A percentile compares a stretch with the other conserved stretches of the same genome.
Evolutionary conservation across 257 asterid species (phyloP).

Genomic region (Solanum tarijense): DNA sequence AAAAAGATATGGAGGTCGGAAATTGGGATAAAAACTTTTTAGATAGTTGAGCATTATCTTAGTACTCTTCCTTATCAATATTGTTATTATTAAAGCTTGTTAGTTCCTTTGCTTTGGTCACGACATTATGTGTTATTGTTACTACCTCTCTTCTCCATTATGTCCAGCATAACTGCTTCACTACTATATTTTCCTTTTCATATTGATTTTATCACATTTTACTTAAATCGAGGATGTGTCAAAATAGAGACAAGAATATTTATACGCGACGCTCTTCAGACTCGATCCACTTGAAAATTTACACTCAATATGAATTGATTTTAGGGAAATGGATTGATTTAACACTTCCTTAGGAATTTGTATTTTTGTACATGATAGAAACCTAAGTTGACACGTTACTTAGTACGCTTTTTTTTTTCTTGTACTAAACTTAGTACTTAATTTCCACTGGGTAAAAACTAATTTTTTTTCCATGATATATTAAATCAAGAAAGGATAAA

Average conservation of each 20-base stretch:
- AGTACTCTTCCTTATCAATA: neutral
- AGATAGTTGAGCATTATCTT: neutral
- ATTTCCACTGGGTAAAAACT: neutral
- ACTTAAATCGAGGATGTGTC: accelerated
- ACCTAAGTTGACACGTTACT: neutral
- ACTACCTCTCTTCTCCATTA: neutral
- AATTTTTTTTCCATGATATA: neutral
- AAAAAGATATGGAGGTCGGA: neutral
- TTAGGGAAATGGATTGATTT: neutral
- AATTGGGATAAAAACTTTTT: neutral
- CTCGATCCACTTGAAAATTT: neutral
- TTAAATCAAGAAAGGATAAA: neutral
- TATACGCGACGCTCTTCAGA: neutral
- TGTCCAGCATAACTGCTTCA: no score
- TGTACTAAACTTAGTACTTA: neutral
- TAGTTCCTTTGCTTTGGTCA: neutral
- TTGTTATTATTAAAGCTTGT: neutral
- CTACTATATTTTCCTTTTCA: neutral
- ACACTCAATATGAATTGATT: neutral
- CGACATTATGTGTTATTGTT: neutral
- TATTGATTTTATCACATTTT: no score
- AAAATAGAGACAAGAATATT: no score
- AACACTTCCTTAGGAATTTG: neutral
- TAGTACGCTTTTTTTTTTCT: neutral
- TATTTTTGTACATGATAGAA: neutral